phyloP scores from a whole-genome alignment of 2,329 filamentous ascomycete species.

The Pseudogymnoascus sp. region DNA sequence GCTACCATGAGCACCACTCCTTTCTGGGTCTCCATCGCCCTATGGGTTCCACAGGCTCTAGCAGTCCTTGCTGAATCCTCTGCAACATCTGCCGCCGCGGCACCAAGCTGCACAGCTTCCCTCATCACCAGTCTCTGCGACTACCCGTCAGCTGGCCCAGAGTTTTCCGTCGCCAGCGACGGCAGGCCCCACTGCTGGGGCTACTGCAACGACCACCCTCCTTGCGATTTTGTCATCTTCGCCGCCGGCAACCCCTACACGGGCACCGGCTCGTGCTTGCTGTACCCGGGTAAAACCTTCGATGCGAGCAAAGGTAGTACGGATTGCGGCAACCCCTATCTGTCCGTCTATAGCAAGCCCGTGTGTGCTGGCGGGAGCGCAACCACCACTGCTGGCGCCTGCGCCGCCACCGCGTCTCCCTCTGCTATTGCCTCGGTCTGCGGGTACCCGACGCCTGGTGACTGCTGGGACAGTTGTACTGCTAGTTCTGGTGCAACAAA shows the following conservation, averaged over 20 bases:
- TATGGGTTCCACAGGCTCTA: not conserved
- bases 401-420: not conserved
- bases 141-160: not conserved
- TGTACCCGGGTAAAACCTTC: not conserved
- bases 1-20: not conserved
- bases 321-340: not conserved
- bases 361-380: not conserved
- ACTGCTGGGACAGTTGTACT: not conserved
- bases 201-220: not conserved
- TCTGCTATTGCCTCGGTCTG: not conserved
- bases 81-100: not conserved
- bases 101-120: not conserved
- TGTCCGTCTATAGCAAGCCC: not conserved
- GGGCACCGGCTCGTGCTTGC: not conserved
- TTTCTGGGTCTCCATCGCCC: not conserved
- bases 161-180: not conserved
- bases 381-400: not conserved
- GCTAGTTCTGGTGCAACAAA: not conserved
- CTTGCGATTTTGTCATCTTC: not conserved
- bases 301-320: not conserved
- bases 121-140: not conserved
- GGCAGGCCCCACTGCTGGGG: not conserved
- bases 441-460: not conserved
- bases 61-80: not conserved
- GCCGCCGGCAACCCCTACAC: not conserved